A percentile compares a stretch with the other conserved stretches of the same genome.
These are phyloP conservation scores for Sclerotinia minor DNA, from an alignment of 2,329 filamentous ascomycete genomes.

Conservation along the genomic window DNA sequence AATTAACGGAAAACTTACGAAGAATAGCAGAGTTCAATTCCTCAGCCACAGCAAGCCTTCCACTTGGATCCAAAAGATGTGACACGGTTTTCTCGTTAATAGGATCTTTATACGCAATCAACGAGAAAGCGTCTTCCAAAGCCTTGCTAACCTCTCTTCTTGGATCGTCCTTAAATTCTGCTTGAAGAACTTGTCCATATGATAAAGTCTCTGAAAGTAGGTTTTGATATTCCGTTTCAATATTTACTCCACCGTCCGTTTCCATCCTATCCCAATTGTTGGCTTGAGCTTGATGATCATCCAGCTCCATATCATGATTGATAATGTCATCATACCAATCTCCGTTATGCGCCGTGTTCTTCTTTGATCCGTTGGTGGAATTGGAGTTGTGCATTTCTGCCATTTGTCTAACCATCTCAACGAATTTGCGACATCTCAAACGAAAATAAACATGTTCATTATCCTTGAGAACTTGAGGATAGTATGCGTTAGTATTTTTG, in stretches of 20 bases:
- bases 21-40: slow-evolving; percentile 92
- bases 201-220: slow-evolving; percentile 69
- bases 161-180: slow-evolving; percentile 73
- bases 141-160: slow-evolving; percentile 69
- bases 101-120: slow-evolving; percentile 85
- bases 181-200: slow-evolving; percentile 77
- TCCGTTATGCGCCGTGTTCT: slow-evolving; percentile 44
- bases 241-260: slow-evolving; percentile 45
- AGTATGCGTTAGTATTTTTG: slow-evolving; percentile 75
- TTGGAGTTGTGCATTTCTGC: slow-evolving; percentile 57
- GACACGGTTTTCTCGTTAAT: slow-evolving; percentile 71
- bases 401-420: slow-evolving; percentile 84
- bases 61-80: slow-evolving; percentile 73
- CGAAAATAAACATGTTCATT: slow-evolving; percentile 87
- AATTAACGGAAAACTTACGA: slow-evolving; percentile 44
- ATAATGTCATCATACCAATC: slow-evolving; percentile 44
- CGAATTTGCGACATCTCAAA: slow-evolving; percentile 85
- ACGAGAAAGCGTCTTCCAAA: slow-evolving; percentile 80
- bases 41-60: slow-evolving; percentile 79
- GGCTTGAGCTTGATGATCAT: slow-evolving; percentile 50
- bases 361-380: slow-evolving; percentile 39
- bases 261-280: slow-evolving; percentile 54
- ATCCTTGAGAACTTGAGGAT: slow-evolving; percentile 74
- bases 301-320: slow-evolving; percentile 53
- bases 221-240: slow-evolving; percentile 39